These are phyloP conservation scores for Calocybe gangraenosa DNA, from an alignment of 768 basidiomycete genomes.

Conservation along the genomic window DNA sequence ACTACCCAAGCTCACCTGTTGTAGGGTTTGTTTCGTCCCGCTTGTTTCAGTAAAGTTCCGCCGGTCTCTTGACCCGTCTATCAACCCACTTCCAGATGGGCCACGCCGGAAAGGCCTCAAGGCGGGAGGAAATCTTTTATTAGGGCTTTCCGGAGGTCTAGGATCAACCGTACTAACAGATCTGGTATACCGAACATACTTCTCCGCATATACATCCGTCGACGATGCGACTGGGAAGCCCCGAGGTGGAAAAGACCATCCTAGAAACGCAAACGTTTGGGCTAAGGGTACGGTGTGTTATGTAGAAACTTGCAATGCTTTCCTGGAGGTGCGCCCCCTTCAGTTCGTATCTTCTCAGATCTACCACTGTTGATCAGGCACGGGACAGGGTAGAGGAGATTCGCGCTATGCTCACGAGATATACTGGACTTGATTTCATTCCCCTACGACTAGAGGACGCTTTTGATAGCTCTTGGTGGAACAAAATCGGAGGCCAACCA, in stretches of 20 bases:
- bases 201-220: constrained; percentile 25
- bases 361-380: constrained; percentile 32
- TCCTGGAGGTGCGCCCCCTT: constrained; percentile 48
- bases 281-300: constrained; percentile 59
- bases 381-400: constrained; percentile 54
- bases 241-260: constrained; percentile 62
- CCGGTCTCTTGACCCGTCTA: constrained; percentile 55
- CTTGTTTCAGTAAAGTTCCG: constrained; percentile 62
- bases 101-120: constrained; percentile 57
- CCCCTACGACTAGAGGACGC: constrained; percentile 69
- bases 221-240: constrained; percentile 24
- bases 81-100: constrained; percentile 54
- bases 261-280: constrained; percentile 61
- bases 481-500: constrained; percentile 32
- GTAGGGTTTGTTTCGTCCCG: constrained; percentile 63
- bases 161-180: constrained; percentile 73
- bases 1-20: not conserved
- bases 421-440: constrained; percentile 52
- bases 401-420: constrained; percentile 38
- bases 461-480: constrained; percentile 70
- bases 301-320: constrained; percentile 62
- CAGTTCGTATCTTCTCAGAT: not conserved
- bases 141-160: constrained; percentile 78
- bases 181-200: constrained; percentile 58
- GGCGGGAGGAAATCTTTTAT: constrained; percentile 62